Evolutionary conservation across 192 early-diverging fungal species (phyloP), one percentile per base, ranked within the genome.

Genomic region (Phlyctochytrium arcticum): DNA sequence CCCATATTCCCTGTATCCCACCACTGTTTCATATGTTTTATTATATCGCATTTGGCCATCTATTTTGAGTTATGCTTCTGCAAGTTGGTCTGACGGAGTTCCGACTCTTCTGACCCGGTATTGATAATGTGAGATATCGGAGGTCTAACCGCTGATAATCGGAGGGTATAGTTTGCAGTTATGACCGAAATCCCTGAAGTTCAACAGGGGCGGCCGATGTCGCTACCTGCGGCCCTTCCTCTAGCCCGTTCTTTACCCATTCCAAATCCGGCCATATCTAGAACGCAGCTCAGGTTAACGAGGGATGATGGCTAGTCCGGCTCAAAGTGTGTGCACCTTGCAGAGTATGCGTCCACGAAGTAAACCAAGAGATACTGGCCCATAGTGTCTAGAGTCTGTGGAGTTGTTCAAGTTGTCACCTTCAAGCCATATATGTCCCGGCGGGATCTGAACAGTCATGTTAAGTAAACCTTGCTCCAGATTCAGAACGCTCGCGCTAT

Each of bases 341-440:
- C 85, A 50, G 57, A 88, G 71, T 24, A 95, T 88, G 27, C 83
- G 81, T n/a, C 92, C 95, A 5, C 80, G 65, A 51, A 97, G 55
- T 36, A 95, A 64, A 7, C 87, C 89, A 78, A 88, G 76, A 3
- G 93, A 88, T 12, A 97, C 85, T 1, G 95, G 91, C 0, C 95
- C 95, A 72, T 95, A 92, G 4, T 64, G 69, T 19, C 93, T 75
- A n/a, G 93, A 95, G 60, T 97, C 95, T 0, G 87, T 91, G n/a
- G 92, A 94, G 62, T 92, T 90, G 54, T 75, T 86, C 36, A 88
- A 79, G 70, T 97, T 97, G 66, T 97, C 95, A 7, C 95, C 95
- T 60, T 87, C 88, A 5, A 95, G 67, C 95, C 95, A 97, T 24
- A 95, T 81, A 57, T 94, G 88, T 2, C 95, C 95, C 4, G 75